These are phyloP conservation scores for Lyophyllum decastes DNA, from an alignment of 768 basidiomycete genomes.

Conservation along the genomic window DNA sequence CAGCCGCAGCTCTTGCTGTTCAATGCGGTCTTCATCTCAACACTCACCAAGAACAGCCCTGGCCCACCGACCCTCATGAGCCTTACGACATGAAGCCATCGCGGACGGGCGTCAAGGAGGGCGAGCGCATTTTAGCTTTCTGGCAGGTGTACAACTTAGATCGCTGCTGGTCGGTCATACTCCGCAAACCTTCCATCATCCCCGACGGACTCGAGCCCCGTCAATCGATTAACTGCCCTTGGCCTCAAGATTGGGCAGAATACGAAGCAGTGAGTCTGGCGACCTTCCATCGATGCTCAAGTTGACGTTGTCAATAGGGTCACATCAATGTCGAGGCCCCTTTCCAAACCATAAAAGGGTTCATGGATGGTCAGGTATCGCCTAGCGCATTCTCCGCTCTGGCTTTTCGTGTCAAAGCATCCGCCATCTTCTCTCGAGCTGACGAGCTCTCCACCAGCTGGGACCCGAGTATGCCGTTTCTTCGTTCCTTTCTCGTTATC, in stretches of 20 bases:
- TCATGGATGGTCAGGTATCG: conserved; percentile 60
- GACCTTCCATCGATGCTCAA: conserved; percentile 1
- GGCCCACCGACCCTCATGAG: conserved; percentile 34
- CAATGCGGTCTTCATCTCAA: conserved; percentile 69
- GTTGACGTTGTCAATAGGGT: conserved; percentile 42
- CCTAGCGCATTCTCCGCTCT: conserved; percentile 61
- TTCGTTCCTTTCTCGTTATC: neutral
- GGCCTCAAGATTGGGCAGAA: conserved; percentile 74
- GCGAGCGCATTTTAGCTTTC: conserved; percentile 73
- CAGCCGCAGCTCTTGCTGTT: conserved; percentile 71
- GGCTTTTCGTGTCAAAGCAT: conserved; percentile 73
- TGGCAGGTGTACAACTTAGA: conserved; percentile 86
- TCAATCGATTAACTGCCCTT: conserved; percentile 68
- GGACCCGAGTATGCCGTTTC: conserved; percentile 50
- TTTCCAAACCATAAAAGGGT: conserved; percentile 61
- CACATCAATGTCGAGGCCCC: conserved; percentile 51
- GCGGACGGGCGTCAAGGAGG: conserved; percentile 60
- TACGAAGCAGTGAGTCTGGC: conserved; percentile 64
- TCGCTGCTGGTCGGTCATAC: conserved; percentile 76
- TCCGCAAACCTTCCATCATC: conserved; percentile 67
- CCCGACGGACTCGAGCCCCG: conserved; percentile 61
- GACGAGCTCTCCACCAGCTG: conserved; percentile 60
- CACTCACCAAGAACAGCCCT: conserved; percentile 32
- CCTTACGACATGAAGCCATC: conserved; percentile 56
- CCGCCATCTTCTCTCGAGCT: conserved; percentile 73